Conservation (phyloP, 768 basidiomycete genomes). For the Nidularia pulvinata region DNA sequence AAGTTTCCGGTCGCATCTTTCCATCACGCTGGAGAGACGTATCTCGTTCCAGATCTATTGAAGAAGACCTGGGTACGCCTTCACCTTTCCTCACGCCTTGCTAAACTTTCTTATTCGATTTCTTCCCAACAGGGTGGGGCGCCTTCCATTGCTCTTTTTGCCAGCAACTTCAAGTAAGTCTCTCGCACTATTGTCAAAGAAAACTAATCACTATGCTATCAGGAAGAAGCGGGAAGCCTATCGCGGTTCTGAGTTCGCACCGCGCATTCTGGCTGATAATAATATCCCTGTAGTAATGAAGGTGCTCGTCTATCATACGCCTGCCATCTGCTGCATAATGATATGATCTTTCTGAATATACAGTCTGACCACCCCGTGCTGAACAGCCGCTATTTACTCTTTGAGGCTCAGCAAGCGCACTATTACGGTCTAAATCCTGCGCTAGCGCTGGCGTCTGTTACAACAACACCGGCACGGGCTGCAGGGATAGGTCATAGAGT, state of each 20-base stretch:
- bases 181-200: not conserved
- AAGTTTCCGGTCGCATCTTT: conserved; percentile 74
- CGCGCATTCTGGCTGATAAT: conserved; percentile 65
- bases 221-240: conserved; percentile 56
- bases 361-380: conserved; percentile 58
- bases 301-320: conserved; percentile 23
- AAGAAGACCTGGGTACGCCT: conserved; percentile 62
- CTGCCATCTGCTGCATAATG: not conserved
- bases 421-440: conserved; percentile 62
- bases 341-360: not conserved
- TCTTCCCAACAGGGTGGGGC: conserved; percentile 31
- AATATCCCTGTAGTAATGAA: conserved; percentile 77
- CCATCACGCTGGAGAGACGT: conserved; percentile 82
- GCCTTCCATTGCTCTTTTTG: conserved; percentile 76
- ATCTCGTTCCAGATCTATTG: conserved; percentile 76
- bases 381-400: conserved; percentile 65
- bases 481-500: conserved; percentile 71
- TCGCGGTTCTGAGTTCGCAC: conserved; percentile 72
- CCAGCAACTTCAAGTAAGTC: conserved; percentile 50
- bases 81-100: not conserved
- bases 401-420: conserved; percentile 72
- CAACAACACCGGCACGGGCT: conserved; percentile 59
- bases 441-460: conserved; percentile 62
- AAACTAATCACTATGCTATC: not conserved
- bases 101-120: conserved; percentile 1